Percentiles rank a stretch among this genome's conserved stretches.
Evolutionary conservation across 768 basidiomycete species (phyloP).

Genomic region (Mycena amicta): DNA sequence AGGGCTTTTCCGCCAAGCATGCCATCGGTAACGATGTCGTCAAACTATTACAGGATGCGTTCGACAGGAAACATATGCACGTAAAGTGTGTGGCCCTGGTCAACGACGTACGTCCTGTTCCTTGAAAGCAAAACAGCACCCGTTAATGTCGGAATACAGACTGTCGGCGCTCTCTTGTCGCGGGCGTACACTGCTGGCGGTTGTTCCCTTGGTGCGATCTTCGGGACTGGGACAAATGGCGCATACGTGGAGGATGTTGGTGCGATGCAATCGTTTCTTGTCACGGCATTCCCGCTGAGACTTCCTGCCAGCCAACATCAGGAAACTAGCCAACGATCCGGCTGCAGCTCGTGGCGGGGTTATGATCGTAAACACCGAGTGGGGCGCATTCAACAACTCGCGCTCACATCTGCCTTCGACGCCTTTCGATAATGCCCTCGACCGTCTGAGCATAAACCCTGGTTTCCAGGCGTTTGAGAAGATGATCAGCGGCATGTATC

Average conservation of each 20-base stretch:
- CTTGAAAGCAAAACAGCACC: constrained; percentile 2
- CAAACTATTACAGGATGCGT: constrained; percentile 77
- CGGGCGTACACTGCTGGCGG: constrained; percentile 93
- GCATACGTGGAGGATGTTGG: constrained; percentile 89
- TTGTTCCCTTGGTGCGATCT: constrained; percentile 88
- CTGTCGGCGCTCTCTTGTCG: constrained; percentile 92
- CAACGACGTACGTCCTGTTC: constrained; percentile 63
- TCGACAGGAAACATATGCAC: constrained; percentile 80
- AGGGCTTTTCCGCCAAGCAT: constrained; percentile 83
- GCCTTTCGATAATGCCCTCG: constrained; percentile 87
- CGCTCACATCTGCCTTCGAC: constrained; percentile 85
- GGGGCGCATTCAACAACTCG: constrained; percentile 98
- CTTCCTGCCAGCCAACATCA: constrained; percentile 60
- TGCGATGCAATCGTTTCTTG: constrained; percentile 26
- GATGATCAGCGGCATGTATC: constrained; percentile 98
- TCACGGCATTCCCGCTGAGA: not conserved
- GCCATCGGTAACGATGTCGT: constrained; percentile 81
- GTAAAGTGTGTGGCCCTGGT: constrained; percentile 82
- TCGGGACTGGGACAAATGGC: constrained; percentile 98
- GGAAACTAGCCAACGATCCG: constrained; percentile 72
- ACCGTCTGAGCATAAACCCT: constrained; percentile 94
- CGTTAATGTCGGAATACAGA: constrained; percentile 49
- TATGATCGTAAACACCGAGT: constrained; percentile 98
- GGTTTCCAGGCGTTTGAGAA: constrained; percentile 94
- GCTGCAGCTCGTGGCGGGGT: constrained; percentile 62